Percentiles rank a stretch among this genome's conserved stretches.
phyloP scores from a whole-genome alignment of 371 early-diverging fungal genomes.

The Scutellospora calospora region DNA sequence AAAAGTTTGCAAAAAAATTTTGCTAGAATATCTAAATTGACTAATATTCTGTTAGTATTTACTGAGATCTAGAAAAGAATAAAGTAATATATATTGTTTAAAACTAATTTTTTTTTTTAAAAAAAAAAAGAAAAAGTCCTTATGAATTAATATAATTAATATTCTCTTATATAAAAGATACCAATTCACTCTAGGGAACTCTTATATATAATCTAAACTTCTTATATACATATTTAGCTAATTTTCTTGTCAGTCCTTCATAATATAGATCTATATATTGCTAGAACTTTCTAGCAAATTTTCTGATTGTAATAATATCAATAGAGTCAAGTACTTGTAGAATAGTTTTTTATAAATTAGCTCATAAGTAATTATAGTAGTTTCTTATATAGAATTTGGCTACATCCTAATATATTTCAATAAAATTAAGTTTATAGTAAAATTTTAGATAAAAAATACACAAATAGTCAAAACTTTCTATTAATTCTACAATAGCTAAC shows the following conservation, averaged over 20 bases:
- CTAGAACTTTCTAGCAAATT: conserved; percentile 1
- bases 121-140: too few species aligned
- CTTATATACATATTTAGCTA: not conserved
- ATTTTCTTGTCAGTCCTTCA: not conserved
- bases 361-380: too few species aligned
- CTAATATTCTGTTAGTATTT: too few species aligned
- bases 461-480: conserved; percentile 28
- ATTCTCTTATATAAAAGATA: too few species aligned
- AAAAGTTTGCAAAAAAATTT: too few species aligned
- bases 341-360: not conserved
- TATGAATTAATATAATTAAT: too few species aligned
- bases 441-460: conserved; percentile 36
- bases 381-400: conserved; percentile 8
- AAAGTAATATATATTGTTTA: too few species aligned
- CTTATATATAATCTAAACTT: not conserved
- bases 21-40: too few species aligned
- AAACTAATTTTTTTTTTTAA: too few species aligned
- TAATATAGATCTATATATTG: conserved; percentile 22
- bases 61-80: too few species aligned
- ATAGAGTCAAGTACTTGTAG: conserved; percentile 11
- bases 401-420: conserved; percentile 10
- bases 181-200: not conserved
- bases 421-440: too few species aligned
- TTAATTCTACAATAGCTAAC: conserved; percentile 34
- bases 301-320: conserved; percentile 7